Evolutionary conservation across 345 rosid genomes (phyloP).

Genomic region (Jatropha curcas): DNA sequence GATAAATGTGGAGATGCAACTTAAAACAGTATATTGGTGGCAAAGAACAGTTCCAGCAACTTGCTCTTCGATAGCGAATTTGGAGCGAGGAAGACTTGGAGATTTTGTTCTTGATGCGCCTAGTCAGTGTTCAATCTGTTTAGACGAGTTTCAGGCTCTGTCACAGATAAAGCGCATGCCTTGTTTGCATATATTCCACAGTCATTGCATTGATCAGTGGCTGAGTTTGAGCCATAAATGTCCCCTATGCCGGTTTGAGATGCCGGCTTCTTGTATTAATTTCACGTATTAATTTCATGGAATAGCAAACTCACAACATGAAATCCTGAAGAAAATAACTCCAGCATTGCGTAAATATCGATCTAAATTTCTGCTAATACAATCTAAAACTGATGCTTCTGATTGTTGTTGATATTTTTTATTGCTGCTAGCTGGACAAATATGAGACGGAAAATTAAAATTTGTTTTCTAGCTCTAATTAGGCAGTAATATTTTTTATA

Average conservation of each 20-base stretch:
- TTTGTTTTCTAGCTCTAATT: constrained; percentile 11
- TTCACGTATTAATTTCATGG: not conserved
- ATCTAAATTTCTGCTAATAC: not conserved
- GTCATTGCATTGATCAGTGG: constrained; percentile 14
- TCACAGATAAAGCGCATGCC: constrained; percentile 11
- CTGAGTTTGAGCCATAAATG: constrained; percentile 15
- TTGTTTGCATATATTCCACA: constrained; percentile 17
- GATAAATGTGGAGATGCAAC: constrained; percentile 9
- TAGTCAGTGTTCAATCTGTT: constrained; percentile 16
- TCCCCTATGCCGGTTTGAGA: constrained; percentile 16
- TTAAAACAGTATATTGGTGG: constrained; percentile 6
- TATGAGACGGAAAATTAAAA: not conserved
- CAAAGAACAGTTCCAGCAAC: constrained; percentile 3
- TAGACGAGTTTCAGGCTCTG: constrained; percentile 5
- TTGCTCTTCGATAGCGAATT: not conserved
- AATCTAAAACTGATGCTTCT: not conserved
- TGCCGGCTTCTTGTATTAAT: constrained; percentile 5
- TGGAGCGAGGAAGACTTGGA: not conserved
- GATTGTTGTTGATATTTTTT: not conserved
- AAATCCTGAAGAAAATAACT: too few relatives aligned
- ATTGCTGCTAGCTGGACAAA: not conserved
- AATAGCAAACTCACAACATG: too few relatives aligned
- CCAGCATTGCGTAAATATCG: too few relatives aligned
- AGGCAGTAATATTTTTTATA: constrained; percentile 10
- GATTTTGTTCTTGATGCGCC: not conserved